phyloP scores from a whole-genome alignment of 306 rosid species.

The Clitoria ternatea region DNA sequence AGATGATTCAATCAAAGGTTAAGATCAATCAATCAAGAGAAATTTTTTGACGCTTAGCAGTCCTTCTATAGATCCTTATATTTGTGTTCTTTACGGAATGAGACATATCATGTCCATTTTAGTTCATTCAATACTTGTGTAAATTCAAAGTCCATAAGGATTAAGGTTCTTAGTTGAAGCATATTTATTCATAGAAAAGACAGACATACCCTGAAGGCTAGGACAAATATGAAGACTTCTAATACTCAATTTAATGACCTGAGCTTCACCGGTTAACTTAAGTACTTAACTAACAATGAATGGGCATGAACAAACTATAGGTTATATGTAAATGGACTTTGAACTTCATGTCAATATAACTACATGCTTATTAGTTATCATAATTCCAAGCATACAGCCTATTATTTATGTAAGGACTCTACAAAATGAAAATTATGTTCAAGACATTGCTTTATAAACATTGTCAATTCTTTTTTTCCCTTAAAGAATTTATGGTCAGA shows the following conservation, averaged over 20 bases:
- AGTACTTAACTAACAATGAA: neutral
- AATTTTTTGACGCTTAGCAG: too few relatives aligned
- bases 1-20: too few relatives aligned
- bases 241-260: neutral
- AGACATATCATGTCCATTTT: too few relatives aligned
- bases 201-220: conserved; percentile 12
- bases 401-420: too few relatives aligned
- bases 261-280: neutral
- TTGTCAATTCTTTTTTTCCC: neutral
- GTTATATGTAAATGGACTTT: neutral
- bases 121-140: too few relatives aligned
- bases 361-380: neutral
- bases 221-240: neutral
- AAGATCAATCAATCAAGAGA: too few relatives aligned
- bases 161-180: neutral
- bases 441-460: neutral
- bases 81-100: neutral
- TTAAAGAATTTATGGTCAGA: neutral
- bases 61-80: neutral
- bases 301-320: neutral
- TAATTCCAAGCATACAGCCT: neutral
- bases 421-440: neutral
- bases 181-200: neutral
- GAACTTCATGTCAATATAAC: neutral
- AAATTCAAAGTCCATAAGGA: neutral